A percentile compares a stretch with the other conserved stretches of the same genome.
Evolutionary conservation across 306 rosid species (phyloP).

Genomic region (Acacia melanoxylon): DNA sequence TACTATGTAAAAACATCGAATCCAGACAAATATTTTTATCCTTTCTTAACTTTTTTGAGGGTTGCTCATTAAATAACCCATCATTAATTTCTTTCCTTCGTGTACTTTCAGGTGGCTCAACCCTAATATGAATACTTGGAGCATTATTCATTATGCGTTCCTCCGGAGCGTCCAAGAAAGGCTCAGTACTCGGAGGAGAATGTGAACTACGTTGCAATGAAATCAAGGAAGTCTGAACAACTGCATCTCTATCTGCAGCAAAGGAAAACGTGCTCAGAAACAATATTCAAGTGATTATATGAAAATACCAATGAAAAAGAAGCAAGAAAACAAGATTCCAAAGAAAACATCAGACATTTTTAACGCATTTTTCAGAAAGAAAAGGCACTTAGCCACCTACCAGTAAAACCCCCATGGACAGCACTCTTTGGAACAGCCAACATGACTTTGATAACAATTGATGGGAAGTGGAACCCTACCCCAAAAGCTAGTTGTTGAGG

Average conservation of each 20-base stretch:
- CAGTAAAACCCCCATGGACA: no score
- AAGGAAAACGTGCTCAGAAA: conserved; percentile 22
- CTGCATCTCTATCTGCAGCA: conserved; percentile 15
- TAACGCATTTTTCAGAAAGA: not conserved
- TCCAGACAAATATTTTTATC: conserved; percentile 40
- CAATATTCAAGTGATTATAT: not conserved
- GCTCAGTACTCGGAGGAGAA: conserved; percentile 26
- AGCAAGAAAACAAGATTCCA: not conserved
- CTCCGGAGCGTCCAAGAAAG: conserved; percentile 3
- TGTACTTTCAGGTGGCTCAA: conserved; percentile 28
- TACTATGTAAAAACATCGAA: conserved; percentile 13
- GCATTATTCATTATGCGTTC: conserved; percentile 7
- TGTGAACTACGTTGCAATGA: conserved; percentile 8
- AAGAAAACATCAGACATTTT: not conserved
- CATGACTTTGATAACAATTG: not conserved
- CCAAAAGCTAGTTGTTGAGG: not conserved
- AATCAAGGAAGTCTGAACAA: conserved; percentile 30
- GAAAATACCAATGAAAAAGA: not conserved
- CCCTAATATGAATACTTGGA: conserved; percentile 33
- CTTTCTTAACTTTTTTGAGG: conserved; percentile 46
- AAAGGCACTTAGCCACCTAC: not conserved
- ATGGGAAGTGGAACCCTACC: not conserved
- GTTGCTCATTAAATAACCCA: conserved; percentile 23
- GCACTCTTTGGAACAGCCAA: no score
- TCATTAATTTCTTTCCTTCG: conserved; percentile 26